Evolutionary conservation across 148 eudicot species (phyloP), one percentile per base, ranked within the genome.

Genomic region (Pouteria glomerata): DNA sequence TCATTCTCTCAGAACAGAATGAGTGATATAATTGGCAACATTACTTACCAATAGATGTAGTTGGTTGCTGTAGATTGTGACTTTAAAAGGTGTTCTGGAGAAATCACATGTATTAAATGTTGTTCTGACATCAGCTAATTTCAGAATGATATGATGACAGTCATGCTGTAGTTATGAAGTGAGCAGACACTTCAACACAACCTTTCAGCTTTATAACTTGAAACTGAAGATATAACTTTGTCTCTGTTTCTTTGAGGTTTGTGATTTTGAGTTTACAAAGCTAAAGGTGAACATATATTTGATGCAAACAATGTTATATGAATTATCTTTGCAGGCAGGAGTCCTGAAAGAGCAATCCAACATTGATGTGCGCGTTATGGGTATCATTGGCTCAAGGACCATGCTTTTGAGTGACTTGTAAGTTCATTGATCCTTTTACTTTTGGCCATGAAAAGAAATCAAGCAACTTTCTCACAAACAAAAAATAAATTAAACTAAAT

Each of bases 291-390:
- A 24, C 33, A 21, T 6, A 13, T 2, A 8, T 52, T 57, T 27
- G 57, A 27, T 42, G 26, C 63, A 21, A 33, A 14, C 8, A 19
- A 53, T 68, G 19, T 21, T 58, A 47, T 47, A 18, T 61, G 24
- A 19, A 29, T 69, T 67, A 26, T 44, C 53, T 56, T 72, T 52
- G 55, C 86, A 95, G 99, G 88, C 96, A 66, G 96, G 96, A 58
- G 81, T 74, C 73, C 87, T 95, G 53, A 95, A 92, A 87, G 99
- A 95, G 75, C 87, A 91, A 35, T 90, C 84, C 44, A 95, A 95
- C 75, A 92, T 91, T 76, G 99, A 95, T 68, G 66, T 95, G 75
- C 97, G 99, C 78, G 97, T 92, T 23, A 81, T 92, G 97, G 99
- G 97, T 77, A 88, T 95, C 71, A 84, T 84, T 52, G 80, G 99